phyloP scores from a whole-genome alignment of 2,329 filamentous ascomycete species.

The Amylocarpus encephaloides region DNA sequence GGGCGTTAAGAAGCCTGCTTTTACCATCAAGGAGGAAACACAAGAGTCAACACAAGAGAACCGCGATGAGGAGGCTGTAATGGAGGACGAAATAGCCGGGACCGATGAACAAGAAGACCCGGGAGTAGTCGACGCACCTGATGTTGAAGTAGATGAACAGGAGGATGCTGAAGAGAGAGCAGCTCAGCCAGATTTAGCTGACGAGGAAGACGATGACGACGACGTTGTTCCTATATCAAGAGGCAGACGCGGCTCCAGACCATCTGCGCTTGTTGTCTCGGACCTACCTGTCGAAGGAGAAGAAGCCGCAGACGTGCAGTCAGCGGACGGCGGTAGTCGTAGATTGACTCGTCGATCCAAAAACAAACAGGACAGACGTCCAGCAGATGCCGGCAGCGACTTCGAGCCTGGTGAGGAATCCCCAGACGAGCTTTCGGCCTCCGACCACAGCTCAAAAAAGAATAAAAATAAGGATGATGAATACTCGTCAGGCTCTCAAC shows the following conservation, averaged over 20 bases:
- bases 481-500: constrained; percentile 39
- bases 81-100: constrained; percentile 24
- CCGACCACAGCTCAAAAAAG: constrained; percentile 36
- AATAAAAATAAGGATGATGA: constrained; percentile 39
- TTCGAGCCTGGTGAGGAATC: constrained; percentile 35
- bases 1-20: constrained; percentile 26
- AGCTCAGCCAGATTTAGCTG: constrained; percentile 7
- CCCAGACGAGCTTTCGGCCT: constrained; percentile 39
- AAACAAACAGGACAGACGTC: constrained; percentile 22
- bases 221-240: constrained; percentile 36
- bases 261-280: constrained; percentile 31
- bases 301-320: constrained; percentile 35
- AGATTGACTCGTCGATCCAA: constrained; percentile 26
- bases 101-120: constrained; percentile 26
- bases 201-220: constrained; percentile 26
- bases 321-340: constrained; percentile 24
- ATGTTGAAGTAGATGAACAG: constrained; percentile 14
- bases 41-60: constrained; percentile 30
- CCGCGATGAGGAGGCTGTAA: constrained; percentile 17
- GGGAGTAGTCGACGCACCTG: constrained; percentile 12
- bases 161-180: constrained; percentile 15
- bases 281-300: constrained; percentile 30
- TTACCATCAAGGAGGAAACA: constrained; percentile 31
- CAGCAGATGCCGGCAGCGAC: constrained; percentile 29
- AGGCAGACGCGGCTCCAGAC: constrained; percentile 25